phyloP scores from a whole-genome alignment of 2,329 filamentous ascomycete species.

The Colletotrichum musae region DNA sequence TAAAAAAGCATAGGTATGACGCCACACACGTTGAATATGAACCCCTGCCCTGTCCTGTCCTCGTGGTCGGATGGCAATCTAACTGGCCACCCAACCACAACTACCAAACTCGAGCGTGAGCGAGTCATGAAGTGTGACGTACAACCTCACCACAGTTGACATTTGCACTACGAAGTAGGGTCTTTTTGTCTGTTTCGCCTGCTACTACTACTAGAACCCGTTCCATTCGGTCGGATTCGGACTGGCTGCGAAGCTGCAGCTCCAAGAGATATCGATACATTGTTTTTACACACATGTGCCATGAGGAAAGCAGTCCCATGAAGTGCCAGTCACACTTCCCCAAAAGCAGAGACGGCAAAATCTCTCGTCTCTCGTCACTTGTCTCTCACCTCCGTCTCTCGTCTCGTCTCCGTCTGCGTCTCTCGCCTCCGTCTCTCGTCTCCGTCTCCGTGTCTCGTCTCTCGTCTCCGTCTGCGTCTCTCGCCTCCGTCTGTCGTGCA shows the following conservation, averaged over 20 bases:
- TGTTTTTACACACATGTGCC: too few species aligned
- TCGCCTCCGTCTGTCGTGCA: too few species aligned
- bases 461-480: too few species aligned
- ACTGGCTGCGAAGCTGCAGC: neutral
- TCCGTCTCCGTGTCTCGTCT: too few species aligned
- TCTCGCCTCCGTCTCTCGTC: too few species aligned
- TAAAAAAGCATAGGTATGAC: neutral
- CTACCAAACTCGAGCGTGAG: too few species aligned
- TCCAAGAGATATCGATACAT: slow-evolving; percentile 19
- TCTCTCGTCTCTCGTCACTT: too few species aligned
- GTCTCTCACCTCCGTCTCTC: too few species aligned
- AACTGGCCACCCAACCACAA: slow-evolving; percentile 15
- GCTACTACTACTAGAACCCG: neutral
- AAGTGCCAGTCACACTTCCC: too few species aligned
- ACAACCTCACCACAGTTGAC: slow-evolving; percentile 16
- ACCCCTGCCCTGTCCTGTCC: neutral
- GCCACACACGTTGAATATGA: neutral
- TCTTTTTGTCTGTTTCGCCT: neutral
- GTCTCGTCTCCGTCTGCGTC: too few species aligned
- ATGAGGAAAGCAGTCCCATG: too few species aligned
- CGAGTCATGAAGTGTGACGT: slow-evolving; percentile 39
- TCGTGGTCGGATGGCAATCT: slow-evolving; percentile 17
- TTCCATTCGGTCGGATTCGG: neutral
- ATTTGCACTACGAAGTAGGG: neutral
- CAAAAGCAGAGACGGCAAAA: too few species aligned